phyloP scores from a whole-genome alignment of 2,329 filamentous ascomycete genomes.

The Podosphaera leucotricha region DNA sequence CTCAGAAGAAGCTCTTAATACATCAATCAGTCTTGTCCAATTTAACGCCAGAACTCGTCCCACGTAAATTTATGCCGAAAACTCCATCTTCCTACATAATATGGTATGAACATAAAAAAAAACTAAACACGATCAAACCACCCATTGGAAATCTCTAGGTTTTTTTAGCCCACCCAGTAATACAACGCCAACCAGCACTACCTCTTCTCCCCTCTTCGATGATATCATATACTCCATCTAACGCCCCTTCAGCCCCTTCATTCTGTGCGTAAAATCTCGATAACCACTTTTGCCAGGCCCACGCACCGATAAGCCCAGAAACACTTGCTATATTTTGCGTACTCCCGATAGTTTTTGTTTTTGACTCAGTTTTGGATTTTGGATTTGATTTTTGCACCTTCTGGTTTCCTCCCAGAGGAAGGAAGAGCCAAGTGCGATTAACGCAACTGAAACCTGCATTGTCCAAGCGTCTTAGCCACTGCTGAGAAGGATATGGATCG shows the following conservation, averaged over 20 bases:
- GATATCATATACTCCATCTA: slow-evolving; percentile 34
- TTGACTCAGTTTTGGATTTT: slow-evolving; percentile 23
- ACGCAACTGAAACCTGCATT: slow-evolving; percentile 57
- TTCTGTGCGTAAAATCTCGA: slow-evolving; percentile 72
- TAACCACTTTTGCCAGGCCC: slow-evolving; percentile 94
- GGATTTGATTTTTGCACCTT: slow-evolving; percentile 17
- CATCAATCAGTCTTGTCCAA: neutral
- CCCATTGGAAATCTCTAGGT: slow-evolving; percentile 15
- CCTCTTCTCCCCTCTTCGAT: slow-evolving; percentile 38
- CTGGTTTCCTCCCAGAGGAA: slow-evolving; percentile 47
- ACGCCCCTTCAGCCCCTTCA: slow-evolving; percentile 39
- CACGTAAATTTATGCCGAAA: neutral
- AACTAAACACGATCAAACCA: neutral
- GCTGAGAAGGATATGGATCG: slow-evolving; percentile 61
- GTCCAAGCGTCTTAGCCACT: slow-evolving; percentile 51
- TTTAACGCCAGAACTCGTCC: neutral
- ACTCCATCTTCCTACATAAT: neutral
- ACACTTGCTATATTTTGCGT: slow-evolving; percentile 51
- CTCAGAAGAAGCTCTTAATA: too few relatives aligned
- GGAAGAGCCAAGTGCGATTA: slow-evolving; percentile 68
- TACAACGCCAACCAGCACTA: slow-evolving; percentile 34
- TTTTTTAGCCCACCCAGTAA: slow-evolving; percentile 42
- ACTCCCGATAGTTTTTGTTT: slow-evolving; percentile 43
- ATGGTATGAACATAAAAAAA: neutral
- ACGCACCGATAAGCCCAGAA: slow-evolving; percentile 61